Evolutionary conservation across 306 rosid genomes (phyloP), one percentile per base, ranked within the genome.

Genomic region (Dalbergia oliveri): DNA sequence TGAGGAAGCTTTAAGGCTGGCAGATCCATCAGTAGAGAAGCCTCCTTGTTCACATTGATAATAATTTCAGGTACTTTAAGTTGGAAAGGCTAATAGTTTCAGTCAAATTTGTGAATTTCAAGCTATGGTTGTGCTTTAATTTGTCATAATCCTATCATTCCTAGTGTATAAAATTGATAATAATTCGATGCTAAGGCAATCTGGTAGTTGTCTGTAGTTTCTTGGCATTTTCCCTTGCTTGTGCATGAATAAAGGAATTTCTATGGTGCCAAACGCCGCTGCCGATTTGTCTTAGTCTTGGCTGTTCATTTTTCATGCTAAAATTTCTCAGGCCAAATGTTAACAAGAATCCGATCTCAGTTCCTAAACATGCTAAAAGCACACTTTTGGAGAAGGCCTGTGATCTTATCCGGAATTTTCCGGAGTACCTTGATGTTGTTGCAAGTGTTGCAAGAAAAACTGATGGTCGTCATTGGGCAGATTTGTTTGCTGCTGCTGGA

Each of bases 381-480:
- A 84, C 99, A 78, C 99, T 95, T 86, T 83, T 95, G 90, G 97
- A 87, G 84, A 95, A 95, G 94, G 90, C 99, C 35, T 95, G 99
- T 83, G 94, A 91, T 69, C 88, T 93, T 89, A 91, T 95, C 31
- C 87, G 91, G 84, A 93, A 84, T 77, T 95, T 95, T 80, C 91
- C 97, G 0, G 99, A 95, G 88, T 95, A 95, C 86, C 89, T 90
- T 74, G 99, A 93, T 81, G 98, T 95, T 69, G 96, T 95, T 73
- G 97, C 93, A 69, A 95, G 99, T 88, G 99, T 95, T 51, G 99
- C 98, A 79, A 89, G 99, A 87, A 93, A 95, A 90, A 93, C 99
- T 45, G 99, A 95, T 88, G 99, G 96, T 85, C 94, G 98, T 82
- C 99, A 95, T 88, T 93, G 99, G 99, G 94, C 97, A 10, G 99